A percentile compares a stretch with the other conserved stretches of the same genome.
Evolutionary conservation across 768 basidiomycete genomes (phyloP).

Genomic region (Phaeotremella skinneri): DNA sequence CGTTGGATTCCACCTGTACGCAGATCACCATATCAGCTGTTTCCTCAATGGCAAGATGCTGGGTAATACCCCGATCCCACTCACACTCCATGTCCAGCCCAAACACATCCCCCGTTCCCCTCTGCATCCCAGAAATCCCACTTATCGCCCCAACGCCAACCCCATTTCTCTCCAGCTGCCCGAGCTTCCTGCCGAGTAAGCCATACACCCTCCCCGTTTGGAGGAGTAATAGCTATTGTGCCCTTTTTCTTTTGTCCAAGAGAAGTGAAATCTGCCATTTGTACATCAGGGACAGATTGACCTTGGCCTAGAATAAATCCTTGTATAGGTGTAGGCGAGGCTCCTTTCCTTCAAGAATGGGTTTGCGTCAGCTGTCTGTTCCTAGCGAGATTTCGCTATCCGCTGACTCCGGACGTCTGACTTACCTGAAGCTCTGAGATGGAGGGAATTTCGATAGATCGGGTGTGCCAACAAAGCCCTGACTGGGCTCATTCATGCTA

Average conservation of each 20-base stretch:
- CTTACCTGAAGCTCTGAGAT: slow-evolving; percentile 58
- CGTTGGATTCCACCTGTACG: slow-evolving; percentile 65
- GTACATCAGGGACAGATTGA: slow-evolving; percentile 66
- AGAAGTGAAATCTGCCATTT: slow-evolving; percentile 74
- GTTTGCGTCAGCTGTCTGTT: slow-evolving; percentile 5
- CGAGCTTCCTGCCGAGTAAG: slow-evolving; percentile 57
- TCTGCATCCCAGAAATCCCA: slow-evolving; percentile 51
- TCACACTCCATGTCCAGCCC: slow-evolving; percentile 48
- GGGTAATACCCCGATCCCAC: not conserved
- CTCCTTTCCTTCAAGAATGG: slow-evolving; percentile 69
- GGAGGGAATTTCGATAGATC: slow-evolving; percentile 67
- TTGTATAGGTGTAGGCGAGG: slow-evolving; percentile 80
- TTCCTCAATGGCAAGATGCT: no score
- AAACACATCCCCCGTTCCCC: slow-evolving; percentile 66
- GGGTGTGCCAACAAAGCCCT: slow-evolving; percentile 71
- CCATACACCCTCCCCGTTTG: slow-evolving; percentile 73
- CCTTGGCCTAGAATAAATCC: slow-evolving; percentile 86
- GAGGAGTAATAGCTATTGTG: slow-evolving; percentile 74
- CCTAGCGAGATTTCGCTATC: no score
- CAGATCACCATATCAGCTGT: not conserved
- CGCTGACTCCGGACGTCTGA: no score
- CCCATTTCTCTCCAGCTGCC: slow-evolving; percentile 61
- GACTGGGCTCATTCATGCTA: slow-evolving; percentile 88
- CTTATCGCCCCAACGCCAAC: slow-evolving; percentile 68
- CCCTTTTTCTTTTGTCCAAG: slow-evolving; percentile 76